Conservation (phyloP, 2,329 filamentous ascomycete species). For the Pyricularia grisea region DNA sequence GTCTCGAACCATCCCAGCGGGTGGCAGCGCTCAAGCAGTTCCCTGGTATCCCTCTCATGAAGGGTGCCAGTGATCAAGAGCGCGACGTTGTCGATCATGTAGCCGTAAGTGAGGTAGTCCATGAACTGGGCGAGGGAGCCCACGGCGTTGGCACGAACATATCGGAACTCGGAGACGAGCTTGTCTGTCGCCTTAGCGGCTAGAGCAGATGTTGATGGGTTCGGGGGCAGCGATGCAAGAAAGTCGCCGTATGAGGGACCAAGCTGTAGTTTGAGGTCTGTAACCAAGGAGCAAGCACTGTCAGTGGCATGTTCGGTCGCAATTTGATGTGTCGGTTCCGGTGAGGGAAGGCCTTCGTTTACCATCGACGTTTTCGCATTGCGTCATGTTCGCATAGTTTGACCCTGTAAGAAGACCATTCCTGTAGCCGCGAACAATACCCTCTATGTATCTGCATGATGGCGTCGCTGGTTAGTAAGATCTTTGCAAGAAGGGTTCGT, state of each 20-base stretch:
- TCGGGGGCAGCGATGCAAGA: conserved; percentile 84
- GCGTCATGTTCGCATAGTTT: conserved; percentile 91
- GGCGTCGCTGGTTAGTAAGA: neutral
- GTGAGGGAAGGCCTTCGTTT: conserved; percentile 17
- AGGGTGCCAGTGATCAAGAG: conserved; percentile 95
- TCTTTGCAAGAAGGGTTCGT: neutral
- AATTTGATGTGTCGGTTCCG: conserved; percentile 7
- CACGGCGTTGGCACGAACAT: conserved; percentile 86
- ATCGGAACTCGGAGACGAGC: conserved; percentile 93
- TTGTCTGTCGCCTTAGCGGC: conserved; percentile 96
- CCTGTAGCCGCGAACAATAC: conserved; percentile 92
- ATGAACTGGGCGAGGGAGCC: conserved; percentile 91
- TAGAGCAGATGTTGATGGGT: conserved; percentile 91
- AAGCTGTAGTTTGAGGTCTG: conserved; percentile 96
- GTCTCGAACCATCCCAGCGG: conserved; percentile 98
- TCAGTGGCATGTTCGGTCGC: conserved; percentile 5
- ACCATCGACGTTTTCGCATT: conserved; percentile 98
- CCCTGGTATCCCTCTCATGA: conserved; percentile 92
- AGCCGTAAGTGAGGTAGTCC: conserved; percentile 96
- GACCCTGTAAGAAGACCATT: conserved; percentile 83
- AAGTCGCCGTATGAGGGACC: conserved; percentile 96
- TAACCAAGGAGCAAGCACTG: conserved; percentile 6
- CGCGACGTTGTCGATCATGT: conserved; percentile 99
- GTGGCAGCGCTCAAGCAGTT: conserved; percentile 91
- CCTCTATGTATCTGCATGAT: conserved; percentile 77